phyloP scores from a whole-genome alignment of 2,329 filamentous ascomycete species.

The Sarocladium oryzae region DNA sequence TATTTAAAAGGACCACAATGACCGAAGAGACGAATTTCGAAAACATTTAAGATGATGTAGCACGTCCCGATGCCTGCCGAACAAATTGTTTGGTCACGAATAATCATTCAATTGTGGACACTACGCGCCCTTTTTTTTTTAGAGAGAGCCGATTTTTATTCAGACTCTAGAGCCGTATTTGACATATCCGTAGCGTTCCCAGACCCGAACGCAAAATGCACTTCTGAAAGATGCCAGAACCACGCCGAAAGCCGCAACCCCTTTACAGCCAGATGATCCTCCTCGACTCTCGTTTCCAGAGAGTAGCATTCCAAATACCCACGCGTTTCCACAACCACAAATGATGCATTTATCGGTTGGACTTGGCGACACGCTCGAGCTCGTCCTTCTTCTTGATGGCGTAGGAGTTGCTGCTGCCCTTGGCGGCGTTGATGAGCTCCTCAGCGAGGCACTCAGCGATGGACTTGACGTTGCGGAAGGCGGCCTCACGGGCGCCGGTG shows the following conservation, averaged over 20 bases:
- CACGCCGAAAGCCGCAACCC: constrained; percentile 32
- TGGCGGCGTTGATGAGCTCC: constrained; percentile 99
- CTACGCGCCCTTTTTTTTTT: constrained; percentile 17
- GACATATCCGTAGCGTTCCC: constrained; percentile 37
- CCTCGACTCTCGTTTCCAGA: constrained; percentile 5
- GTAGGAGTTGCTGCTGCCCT: constrained; percentile 99
- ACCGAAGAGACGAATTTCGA: too few species aligned
- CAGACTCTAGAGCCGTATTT: constrained; percentile 36
- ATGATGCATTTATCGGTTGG: constrained; percentile 83
- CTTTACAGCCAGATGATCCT: constrained; percentile 13
- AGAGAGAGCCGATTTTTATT: constrained; percentile 37
- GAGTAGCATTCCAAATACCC: constrained; percentile 5
- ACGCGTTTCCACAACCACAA: constrained; percentile 13
- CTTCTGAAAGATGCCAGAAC: constrained; percentile 40
- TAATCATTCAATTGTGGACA: constrained; percentile 25
- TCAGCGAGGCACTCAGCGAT: constrained; percentile 99
- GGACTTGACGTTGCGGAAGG: constrained; percentile 99
- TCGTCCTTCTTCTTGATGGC: constrained; percentile 99
- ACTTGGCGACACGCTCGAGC: constrained; percentile 99
- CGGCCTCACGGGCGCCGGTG: constrained; percentile 95
- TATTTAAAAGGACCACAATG: too few species aligned
- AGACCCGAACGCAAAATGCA: constrained; percentile 42
- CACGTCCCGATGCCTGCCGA: too few species aligned
- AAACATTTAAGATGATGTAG: too few species aligned
- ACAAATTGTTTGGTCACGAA: constrained; percentile 4